Evolutionary conservation across 345 rosid genomes (phyloP), one percentile per base, ranked within the genome.

Genomic region (Lepidium sativum): DNA sequence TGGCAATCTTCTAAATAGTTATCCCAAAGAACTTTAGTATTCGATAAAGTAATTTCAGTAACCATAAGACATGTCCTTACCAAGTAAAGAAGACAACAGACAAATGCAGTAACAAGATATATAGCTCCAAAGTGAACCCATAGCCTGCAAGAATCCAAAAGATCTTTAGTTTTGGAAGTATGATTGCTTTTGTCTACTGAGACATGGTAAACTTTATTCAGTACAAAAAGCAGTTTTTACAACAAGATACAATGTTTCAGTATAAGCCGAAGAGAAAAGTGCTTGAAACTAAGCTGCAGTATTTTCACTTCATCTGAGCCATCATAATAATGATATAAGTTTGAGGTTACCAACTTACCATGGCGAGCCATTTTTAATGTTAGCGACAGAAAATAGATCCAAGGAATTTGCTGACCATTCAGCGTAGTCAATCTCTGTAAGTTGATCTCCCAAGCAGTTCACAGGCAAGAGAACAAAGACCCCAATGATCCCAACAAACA

Each of bases 111-210:
- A 61, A 89, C 80, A 60, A 78, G 62, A 77, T 92, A 92, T 50
- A 87, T 86, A 63, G 90, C 86, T 53, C 75, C 62, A 60, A 92
- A 92, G 82, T 92, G 98, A 82, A 88, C 62, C 98, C 98, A 92
- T 57, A 92, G 86, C 88, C 98, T 92, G 80, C 59, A 64, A 70
- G 59, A 39, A 70, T 51, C 60, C 53, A 75, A 79, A 72, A 58
- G 64, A 66, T 61, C 33, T 75, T 55, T 56, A 59, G 9, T 11
- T 16, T 43, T 12, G 54, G 49, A 60, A 31, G 29, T 18, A 45
- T 44, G 33, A 32, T 11, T 29, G 18, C 18, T 23, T 27, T 44
- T 37, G 48, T 34, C 27, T 27, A 54, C 61, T 20, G 27, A 54
- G 37, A 32, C 29, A 34, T 6, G 23, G 8, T 2, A n/a, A 27